Evolutionary conservation across 352 stramenopile genomes (phyloP).

Genomic region (Phytophthora cactorum): DNA sequence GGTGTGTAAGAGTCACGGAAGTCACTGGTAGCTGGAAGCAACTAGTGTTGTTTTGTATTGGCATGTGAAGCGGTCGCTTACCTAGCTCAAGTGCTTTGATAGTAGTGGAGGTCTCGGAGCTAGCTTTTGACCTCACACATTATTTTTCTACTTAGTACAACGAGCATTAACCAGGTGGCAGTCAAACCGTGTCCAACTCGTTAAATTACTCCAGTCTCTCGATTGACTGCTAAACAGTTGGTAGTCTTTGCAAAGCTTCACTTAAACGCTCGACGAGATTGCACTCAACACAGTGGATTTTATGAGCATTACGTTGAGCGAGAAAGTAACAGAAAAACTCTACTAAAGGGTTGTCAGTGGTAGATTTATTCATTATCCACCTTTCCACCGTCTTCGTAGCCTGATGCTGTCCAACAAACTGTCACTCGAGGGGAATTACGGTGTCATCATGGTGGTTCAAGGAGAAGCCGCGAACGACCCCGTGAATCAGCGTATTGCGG

Average conservation of each 20-base stretch:
- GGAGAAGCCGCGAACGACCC: background rate
- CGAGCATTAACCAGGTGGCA: too few species aligned
- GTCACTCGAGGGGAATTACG: slow-evolving; percentile 1
- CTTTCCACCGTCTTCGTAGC: slow-evolving; percentile 24
- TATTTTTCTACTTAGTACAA: too few species aligned
- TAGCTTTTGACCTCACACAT: too few species aligned
- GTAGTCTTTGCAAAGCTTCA: too few species aligned
- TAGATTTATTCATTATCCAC: slow-evolving; percentile 36
- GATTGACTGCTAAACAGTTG: too few species aligned
- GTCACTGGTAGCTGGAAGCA: background rate
- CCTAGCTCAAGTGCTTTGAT: too few species aligned
- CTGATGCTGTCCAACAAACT: background rate
- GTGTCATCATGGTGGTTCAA: background rate
- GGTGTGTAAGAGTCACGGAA: background rate
- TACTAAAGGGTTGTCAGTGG: slow-evolving; percentile 14
- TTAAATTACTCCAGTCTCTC: too few species aligned
- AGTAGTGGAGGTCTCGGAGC: too few species aligned
- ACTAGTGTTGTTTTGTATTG: background rate
- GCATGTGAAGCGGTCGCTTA: background rate
- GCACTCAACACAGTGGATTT: slow-evolving; percentile 1
- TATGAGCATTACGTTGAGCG: background rate
- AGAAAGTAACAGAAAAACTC: background rate
- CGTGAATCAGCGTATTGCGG: slow-evolving; percentile 24
- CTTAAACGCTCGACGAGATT: background rate
- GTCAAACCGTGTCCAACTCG: too few species aligned